Evolutionary conservation across 169 alveolate species (phyloP), one percentile per base, ranked within the genome.

Genomic region (Besnoitia besnoiti): DNA sequence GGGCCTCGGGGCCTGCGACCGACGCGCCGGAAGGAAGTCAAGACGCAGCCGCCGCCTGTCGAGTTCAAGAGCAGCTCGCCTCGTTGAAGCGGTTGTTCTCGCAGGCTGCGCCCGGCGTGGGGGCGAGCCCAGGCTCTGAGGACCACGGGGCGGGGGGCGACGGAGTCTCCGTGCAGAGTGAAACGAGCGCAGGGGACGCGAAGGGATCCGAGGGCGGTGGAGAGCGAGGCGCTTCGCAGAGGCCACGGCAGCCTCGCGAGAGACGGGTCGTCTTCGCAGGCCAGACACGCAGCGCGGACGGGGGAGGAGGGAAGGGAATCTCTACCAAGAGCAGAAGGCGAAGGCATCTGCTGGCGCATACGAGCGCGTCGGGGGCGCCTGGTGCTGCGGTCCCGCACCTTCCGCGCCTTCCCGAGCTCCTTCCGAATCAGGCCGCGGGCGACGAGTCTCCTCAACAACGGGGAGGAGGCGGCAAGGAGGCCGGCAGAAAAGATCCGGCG

Each of bases 31-130:
- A 4, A 47, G 40, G 40, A n/a, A 61, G 77, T 4, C 14, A n/a
- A 61, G 77, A n/a, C 37, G 37, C 35, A 4, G 37, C 35, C 14
- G 21, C 40, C 77, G 37, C 35, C 37, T 4, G 77, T 5, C 35
- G 59, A n/a, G 33, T 39, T 76, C 85, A 76, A 27, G 51, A 76
- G 85, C 85, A 76, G 85, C 85, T 76, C 85, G 85, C 44, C 5
- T 76, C 51, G 44, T 40, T 76, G 85, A 76, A 76, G 85, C 5
- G 49, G n/a, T 37, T 76, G 55, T 76, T 76, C 85, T 62, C 79
- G 79, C 33, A 62, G 39, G 39, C 79, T 7, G 30, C 85, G 27
- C 5, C 85, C 24, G 85, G 49, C 27, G 50, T 16, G 7, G 44
- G 14, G 10, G 85, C 37, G 10, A 47, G 21, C 8, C 21, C 44